Conservation (phyloP, 495 filamentous ascomycete species). For the Parmelia sp. region DNA sequence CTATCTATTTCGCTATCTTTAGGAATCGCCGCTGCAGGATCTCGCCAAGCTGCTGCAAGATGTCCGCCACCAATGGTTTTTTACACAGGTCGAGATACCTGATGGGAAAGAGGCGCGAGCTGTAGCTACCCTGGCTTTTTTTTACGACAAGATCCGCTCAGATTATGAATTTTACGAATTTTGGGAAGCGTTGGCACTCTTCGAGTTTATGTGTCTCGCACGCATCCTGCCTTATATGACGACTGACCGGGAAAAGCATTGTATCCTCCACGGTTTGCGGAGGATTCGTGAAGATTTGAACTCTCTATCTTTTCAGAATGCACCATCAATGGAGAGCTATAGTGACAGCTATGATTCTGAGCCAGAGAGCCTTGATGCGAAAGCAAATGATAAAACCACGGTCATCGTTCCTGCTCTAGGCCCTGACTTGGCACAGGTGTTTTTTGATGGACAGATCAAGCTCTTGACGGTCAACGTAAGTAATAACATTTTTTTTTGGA, state of each 20-base stretch:
- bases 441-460: not conserved
- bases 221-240: conserved; percentile 2
- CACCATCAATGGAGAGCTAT: not conserved
- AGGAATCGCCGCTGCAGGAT: conserved; percentile 8
- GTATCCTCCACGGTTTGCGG: not conserved
- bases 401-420: conserved; percentile 3
- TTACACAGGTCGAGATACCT: conserved; percentile 5
- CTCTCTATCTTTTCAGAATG: not conserved
- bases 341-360: conserved; percentile 3
- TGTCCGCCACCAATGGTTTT: conserved; percentile 5
- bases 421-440: not conserved
- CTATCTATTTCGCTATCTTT: not conserved
- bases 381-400: not conserved
- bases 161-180: conserved; percentile 8
- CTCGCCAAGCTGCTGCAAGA: conserved; percentile 7
- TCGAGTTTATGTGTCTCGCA: conserved; percentile 4
- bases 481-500: not conserved
- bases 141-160: conserved; percentile 3
- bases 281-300: not conserved
- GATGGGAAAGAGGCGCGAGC: conserved; percentile 5
- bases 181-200: conserved; percentile 3
- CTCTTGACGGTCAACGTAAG: conserved; percentile 1
- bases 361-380: not conserved
- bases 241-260: not conserved
- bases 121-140: not conserved